phyloP scores from a whole-genome alignment of 1,139 yeast genomes.

The Taphrina confusa region DNA sequence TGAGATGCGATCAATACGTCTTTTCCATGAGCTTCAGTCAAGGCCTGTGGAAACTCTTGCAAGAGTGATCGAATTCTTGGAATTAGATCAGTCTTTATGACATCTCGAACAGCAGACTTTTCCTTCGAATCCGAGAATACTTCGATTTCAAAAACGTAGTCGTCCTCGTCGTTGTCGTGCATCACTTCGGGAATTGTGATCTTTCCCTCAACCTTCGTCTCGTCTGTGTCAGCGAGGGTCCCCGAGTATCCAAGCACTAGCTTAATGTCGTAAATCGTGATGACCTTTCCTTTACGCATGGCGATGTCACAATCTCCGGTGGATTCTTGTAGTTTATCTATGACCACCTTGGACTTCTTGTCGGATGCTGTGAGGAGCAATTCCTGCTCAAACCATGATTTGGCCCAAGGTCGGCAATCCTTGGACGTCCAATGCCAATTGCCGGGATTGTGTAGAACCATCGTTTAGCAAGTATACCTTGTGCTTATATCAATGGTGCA shows the following conservation, averaged over 20 bases:
- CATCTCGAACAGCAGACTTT: slow-evolving; percentile 55
- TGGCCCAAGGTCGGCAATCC: slow-evolving; percentile 91
- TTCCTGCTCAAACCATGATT: slow-evolving; percentile 65
- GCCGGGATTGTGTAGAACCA: slow-evolving; percentile 26
- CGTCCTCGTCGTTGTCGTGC: slow-evolving; percentile 85
- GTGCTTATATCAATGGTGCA: too few species aligned
- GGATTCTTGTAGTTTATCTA: slow-evolving; percentile 63
- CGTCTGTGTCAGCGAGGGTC: slow-evolving; percentile 43
- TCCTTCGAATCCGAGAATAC: slow-evolving; percentile 55
- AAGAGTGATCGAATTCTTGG: slow-evolving; percentile 68
- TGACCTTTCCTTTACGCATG: slow-evolving; percentile 95
- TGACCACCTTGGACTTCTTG: slow-evolving; percentile 49
- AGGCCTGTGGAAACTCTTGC: slow-evolving; percentile 69
- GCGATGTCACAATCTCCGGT: slow-evolving; percentile 97
- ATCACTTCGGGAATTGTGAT: slow-evolving; percentile 89
- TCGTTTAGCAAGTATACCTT: too few species aligned
- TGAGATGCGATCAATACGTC: slow-evolving; percentile 81
- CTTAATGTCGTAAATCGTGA: slow-evolving; percentile 81
- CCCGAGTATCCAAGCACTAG: slow-evolving; percentile 66
- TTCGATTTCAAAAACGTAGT: slow-evolving; percentile 76
- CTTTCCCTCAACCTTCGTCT: slow-evolving; percentile 57
- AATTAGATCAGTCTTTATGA: slow-evolving; percentile 62
- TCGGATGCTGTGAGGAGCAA: slow-evolving; percentile 54
- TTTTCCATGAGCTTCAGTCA: slow-evolving; percentile 72
- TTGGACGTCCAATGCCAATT: slow-evolving; percentile 92